A percentile compares a stretch with the other conserved stretches of the same genome.
Conservation (phyloP, 1,139 yeast species). For the Sugiyamaella castrensis region DNA sequence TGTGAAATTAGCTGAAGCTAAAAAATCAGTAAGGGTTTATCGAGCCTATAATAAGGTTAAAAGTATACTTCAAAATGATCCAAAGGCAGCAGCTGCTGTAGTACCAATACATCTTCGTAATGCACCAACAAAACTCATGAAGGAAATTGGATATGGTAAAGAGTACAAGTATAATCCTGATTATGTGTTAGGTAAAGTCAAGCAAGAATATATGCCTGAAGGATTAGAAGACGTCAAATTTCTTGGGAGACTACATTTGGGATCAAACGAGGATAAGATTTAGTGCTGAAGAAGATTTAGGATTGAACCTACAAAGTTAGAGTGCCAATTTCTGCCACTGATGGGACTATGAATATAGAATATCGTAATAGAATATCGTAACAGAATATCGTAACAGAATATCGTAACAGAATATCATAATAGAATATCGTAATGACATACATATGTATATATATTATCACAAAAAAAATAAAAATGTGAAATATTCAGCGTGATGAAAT, state of each 20-base stretch:
- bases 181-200: slow-evolving; percentile 65
- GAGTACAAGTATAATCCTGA: slow-evolving; percentile 87
- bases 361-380: no score
- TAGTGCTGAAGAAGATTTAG: background rate
- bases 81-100: slow-evolving; percentile 51
- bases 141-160: slow-evolving; percentile 78
- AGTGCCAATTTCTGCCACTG: no score
- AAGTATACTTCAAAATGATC: slow-evolving; percentile 52
- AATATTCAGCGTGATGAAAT: slow-evolving; percentile 24
- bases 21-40: slow-evolving; percentile 81
- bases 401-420: no score
- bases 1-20: slow-evolving; percentile 78
- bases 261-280: slow-evolving; percentile 14
- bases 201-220: slow-evolving; percentile 51
- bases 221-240: slow-evolving; percentile 35
- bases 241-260: slow-evolving; percentile 44
- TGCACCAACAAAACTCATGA: slow-evolving; percentile 91
- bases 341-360: no score
- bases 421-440: slow-evolving; percentile 3
- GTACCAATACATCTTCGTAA: slow-evolving; percentile 67
- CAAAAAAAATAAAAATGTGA: slow-evolving; percentile 15
- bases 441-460: background rate
- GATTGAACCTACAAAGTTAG: background rate
- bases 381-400: no score
- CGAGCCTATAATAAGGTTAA: slow-evolving; percentile 72